These are phyloP conservation scores for Coemansia sp. DNA, from an alignment of 192 early-diverging fungal species.

Conservation along the genomic window DNA sequence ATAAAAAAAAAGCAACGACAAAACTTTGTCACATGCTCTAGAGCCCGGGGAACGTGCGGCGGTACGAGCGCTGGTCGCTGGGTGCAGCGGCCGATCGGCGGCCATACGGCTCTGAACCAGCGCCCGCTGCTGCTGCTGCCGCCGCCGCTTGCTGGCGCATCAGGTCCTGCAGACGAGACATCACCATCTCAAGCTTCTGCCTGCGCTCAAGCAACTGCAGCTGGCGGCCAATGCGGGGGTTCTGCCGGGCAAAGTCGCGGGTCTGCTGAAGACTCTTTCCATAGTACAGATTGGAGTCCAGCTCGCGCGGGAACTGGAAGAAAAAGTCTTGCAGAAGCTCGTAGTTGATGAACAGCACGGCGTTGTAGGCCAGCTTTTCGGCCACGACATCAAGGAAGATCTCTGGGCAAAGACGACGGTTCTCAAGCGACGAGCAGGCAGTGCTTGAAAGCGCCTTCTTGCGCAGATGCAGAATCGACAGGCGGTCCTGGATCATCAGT, in stretches of 20 bases:
- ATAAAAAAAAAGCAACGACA: not conserved
- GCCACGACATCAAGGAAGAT: conserved; percentile 88
- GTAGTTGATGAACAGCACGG: conserved; percentile 97
- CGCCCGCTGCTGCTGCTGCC: not conserved
- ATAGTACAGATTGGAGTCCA: conserved; percentile 91
- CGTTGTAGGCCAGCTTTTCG: conserved; percentile 91
- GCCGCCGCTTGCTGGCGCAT: conserved; percentile 40
- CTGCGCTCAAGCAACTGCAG: conserved; percentile 85
- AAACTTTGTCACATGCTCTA: conserved; percentile 6
- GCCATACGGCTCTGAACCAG: not conserved
- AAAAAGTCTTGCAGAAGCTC: conserved; percentile 98
- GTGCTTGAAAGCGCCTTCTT: conserved; percentile 79
- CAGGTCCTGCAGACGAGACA: conserved; percentile 54
- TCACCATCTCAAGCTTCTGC: conserved; percentile 78
- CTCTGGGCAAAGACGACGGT: conserved; percentile 94
- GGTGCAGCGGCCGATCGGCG: conserved; percentile 2
- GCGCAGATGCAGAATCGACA: conserved; percentile 77
- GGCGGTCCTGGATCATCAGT: conserved; percentile 74
- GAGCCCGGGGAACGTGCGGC: conserved; percentile 27
- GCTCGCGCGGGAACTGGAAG: conserved; percentile 94
- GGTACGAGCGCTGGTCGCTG: conserved; percentile 18
- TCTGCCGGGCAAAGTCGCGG: conserved; percentile 86
- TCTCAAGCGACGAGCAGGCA: conserved; percentile 77
- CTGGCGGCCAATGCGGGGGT: conserved; percentile 81
- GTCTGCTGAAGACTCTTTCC: conserved; percentile 80